Evolutionary conservation across 2,329 filamentous ascomycete species (phyloP), one percentile per base, ranked within the genome.

Genomic region (Huntiella omanensis): DNA sequence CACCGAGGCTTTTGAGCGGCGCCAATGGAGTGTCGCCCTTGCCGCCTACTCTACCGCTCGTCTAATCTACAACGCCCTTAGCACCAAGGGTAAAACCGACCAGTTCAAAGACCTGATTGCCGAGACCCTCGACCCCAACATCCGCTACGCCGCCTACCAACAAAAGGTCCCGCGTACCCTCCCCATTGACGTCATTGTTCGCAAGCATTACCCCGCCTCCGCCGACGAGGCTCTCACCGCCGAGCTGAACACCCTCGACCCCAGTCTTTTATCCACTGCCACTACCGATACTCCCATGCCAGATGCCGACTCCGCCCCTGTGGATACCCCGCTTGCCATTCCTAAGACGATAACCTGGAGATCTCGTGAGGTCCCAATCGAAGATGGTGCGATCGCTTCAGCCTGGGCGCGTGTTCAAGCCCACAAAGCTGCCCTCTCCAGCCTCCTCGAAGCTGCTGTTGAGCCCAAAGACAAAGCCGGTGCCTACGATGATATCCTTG

Each of bases 101-200:
- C 67, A 82, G 33, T 91, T 84, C 68, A 86, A 83, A 58, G 88
- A 96, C 51, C 70, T 95, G 17, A 66, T 98, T 48, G 76, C 80
- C 41, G 79, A 83, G 55, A 92, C 83, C 4, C 79, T 94, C 51
- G 91, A 98, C 58, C 87, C 87, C 2, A 93, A 86, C 51, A 83
- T 98, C 55, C 80, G 88, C 52, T 96, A 92, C 60, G 87, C 87
- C 33, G 86, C 91, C 13, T 96, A 96, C 60, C 86, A 94, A 61
- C 71, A 86, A 58, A 82, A 88, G 59, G 74, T 93, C 32, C 83
- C 88, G 0, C 77, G 91, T 38, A 94, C 86, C 2, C 74, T 86
- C 46, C 79, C 87, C 2, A 79, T 94, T 42, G 71, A 80, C 0
- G 73, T 77, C 5, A 82, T 96, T 52, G 82, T 84, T 2, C 77